Percentiles rank a stretch among this genome's conserved stretches.
These are phyloP conservation scores for Sphagnum fallax DNA, from an alignment of 228 moss, liverwort and hornwort genomes.

Conservation along the genomic window DNA sequence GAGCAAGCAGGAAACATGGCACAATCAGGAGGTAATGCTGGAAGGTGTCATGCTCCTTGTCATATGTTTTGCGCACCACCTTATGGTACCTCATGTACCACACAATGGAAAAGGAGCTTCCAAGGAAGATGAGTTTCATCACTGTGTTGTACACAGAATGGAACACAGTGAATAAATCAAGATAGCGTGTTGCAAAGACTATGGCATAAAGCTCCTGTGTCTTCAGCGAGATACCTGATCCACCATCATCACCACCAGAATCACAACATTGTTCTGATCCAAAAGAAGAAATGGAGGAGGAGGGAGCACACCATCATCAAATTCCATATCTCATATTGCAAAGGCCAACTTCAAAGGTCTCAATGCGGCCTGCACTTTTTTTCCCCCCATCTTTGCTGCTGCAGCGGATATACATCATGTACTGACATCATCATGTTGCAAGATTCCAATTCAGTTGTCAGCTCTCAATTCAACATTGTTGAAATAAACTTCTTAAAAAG, in stretches of 20 bases:
- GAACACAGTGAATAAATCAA: conserved; percentile 69
- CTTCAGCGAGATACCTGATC: conserved; percentile 78
- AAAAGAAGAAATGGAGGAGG: no score
- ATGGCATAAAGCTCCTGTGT: conserved; percentile 94
- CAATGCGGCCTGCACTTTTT: no score
- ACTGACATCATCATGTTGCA: no score
- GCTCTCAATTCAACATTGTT: no score
- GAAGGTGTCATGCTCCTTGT: conserved; percentile 77
- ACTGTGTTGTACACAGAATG: conserved; percentile 73
- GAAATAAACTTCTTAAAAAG: no score
- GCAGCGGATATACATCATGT: no score
- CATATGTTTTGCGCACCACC: conserved; percentile 71
- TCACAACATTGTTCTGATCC: no score
- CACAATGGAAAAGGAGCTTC: conserved; percentile 81
- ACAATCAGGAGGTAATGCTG: conserved; percentile 49
- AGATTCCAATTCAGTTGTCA: no score
- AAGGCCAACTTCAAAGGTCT: no score
- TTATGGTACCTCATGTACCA: conserved; percentile 84
- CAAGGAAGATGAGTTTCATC: conserved; percentile 92
- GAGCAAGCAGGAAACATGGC: conserved; percentile 67
- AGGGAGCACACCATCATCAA: no score
- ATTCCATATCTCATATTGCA: not conserved
- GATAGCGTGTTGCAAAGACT: conserved; percentile 83
- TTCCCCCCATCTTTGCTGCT: no score
- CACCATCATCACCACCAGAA: not conserved